Evolutionary conservation across 257 asterid genomes (phyloP).

Genomic region (Henckelia pumila): DNA sequence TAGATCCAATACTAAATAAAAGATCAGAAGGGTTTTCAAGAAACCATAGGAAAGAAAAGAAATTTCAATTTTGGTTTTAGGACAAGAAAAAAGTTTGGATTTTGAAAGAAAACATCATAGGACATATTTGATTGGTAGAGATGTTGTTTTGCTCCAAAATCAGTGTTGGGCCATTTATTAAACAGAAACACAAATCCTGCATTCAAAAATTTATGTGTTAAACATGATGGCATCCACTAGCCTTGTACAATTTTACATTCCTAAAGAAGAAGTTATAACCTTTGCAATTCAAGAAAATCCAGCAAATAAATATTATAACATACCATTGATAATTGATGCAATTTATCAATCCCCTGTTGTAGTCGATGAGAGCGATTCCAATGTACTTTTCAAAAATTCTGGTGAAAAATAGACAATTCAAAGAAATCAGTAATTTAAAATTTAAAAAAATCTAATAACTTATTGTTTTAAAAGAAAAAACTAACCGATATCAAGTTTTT

Average conservation of each 20-base stretch:
- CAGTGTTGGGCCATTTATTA: conserved; percentile 39
- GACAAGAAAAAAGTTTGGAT: conserved; percentile 4
- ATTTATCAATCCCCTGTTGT: too few species aligned
- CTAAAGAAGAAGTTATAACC: neutral
- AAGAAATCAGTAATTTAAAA: too few species aligned
- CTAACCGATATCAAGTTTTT: too few species aligned
- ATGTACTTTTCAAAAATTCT: too few species aligned
- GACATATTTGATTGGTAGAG: conserved; percentile 29
- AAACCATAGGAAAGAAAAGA: neutral
- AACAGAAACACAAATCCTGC: neutral
- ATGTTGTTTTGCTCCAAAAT: conserved; percentile 49
- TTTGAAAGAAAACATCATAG: conserved; percentile 1
- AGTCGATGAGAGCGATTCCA: too few species aligned
- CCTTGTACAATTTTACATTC: neutral
- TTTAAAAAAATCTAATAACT: too few species aligned
- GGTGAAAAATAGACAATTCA: too few species aligned
- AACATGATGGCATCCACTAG: conserved; percentile 19
- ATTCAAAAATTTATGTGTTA: conserved; percentile 6
- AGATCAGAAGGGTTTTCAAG: conserved; percentile 24
- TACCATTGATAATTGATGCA: too few species aligned
- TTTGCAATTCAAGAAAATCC: too few species aligned
- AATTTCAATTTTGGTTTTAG: conserved; percentile 11
- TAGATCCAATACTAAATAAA: conserved; percentile 21
- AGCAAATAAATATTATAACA: too few species aligned
- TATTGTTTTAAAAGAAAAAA: too few species aligned